A percentile compares a stretch with the other conserved stretches of the same genome.
Conservation (phyloP, 768 basidiomycete species). For the Mycena belliarum region DNA sequence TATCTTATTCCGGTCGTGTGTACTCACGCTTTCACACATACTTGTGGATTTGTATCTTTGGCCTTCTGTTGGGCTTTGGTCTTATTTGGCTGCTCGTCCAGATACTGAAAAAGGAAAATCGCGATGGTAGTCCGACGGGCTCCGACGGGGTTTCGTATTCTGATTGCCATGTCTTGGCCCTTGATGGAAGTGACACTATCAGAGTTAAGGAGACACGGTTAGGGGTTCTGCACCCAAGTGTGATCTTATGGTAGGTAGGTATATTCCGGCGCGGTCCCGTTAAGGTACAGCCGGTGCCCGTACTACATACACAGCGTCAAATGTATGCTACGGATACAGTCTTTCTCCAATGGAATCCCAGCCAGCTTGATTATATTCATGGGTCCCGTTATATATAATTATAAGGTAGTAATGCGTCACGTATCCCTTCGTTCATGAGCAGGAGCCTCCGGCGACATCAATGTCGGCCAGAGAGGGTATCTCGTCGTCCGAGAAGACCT, state of each 20-base stretch:
- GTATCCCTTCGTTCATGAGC: slow-evolving; percentile 23
- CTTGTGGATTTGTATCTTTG: not conserved
- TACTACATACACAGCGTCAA: no score
- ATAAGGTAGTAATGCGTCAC: not conserved
- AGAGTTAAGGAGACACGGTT: not conserved
- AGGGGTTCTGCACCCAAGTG: not conserved
- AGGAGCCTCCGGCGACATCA: slow-evolving; percentile 40
- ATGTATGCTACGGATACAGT: no score
- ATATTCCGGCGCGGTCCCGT: no score
- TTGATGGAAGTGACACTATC: not conserved
- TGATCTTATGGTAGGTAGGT: no score
- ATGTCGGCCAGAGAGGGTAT: slow-evolving; percentile 36
- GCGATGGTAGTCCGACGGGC: no score
- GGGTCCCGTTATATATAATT: not conserved
- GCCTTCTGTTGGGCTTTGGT: not conserved
- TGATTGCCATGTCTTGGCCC: not conserved
- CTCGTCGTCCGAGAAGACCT: slow-evolving; percentile 37
- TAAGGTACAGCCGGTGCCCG: no score
- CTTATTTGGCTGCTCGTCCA: not conserved
- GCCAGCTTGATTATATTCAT: not conserved
- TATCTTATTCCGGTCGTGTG: not conserved
- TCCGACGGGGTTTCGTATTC: no score
- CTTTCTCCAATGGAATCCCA: no score
- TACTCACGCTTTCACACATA: not conserved
- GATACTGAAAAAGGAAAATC: not conserved